Base-by-base conservation (phyloP, 2,329 filamentous ascomycete species). In the Cercospora citrullina region DNA sequence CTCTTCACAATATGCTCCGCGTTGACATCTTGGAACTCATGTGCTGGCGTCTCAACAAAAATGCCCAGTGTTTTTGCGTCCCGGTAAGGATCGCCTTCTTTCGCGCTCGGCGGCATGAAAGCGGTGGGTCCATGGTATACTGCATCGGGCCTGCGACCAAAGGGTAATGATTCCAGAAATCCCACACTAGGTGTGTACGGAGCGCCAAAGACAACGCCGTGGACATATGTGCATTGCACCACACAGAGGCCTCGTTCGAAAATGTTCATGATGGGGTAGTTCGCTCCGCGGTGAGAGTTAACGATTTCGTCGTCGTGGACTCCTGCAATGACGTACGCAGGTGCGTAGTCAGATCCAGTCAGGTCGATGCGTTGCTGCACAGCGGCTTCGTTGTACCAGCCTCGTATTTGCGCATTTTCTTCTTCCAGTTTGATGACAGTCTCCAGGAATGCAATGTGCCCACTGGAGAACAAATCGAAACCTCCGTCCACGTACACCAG, bases 201-300 rank as follows among this genome's bases (percentile, higher is more conserved):
- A 0, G 95, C 93, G 42, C 91, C 92, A 77, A 99, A 96, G 69
- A 98, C 84, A 65, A 96, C 89, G 45, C 92, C 89, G 78, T 96
- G 87, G 76, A 98, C 86, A 81, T 96, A 96, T 90, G 91, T 91
- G 84, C 95, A 99, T 77, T 99, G 95, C 70, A 98, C 83, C 31
- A 98, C 94, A 78, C 95, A 99, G 23, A 99, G 88, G 1, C 94
- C 94, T 51, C 95, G 90, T 84, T 99, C 95, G 76, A 94, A 97
- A 66, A 97, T 94, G 83, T 98, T 99, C 95, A 99, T 99, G 82
- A 99, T 98, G 28, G 95, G 95, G 78, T 97, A 99, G 82, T 99
- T 99, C 75, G 97, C 86, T 39, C 95, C 94, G 81, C 98, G 98
- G 91, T 93, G 96, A 75, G 90, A 85, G 81, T 99, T 99, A 80